Evolutionary conservation across 305 asterid species (phyloP), one percentile per base, ranked within the genome.

Genomic region (Rubia peregrina): DNA sequence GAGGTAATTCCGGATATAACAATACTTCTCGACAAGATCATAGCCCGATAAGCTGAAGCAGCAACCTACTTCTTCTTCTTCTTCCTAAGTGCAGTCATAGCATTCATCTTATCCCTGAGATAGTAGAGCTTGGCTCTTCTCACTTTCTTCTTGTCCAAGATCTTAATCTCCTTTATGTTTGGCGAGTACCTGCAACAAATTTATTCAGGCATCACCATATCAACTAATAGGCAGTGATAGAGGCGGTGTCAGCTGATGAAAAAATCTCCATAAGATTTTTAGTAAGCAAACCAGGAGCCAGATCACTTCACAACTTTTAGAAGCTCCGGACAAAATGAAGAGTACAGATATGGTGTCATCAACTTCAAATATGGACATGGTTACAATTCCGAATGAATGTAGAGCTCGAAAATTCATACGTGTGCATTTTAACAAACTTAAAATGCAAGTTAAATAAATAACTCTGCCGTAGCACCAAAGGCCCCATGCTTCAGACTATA

Each of bases 81-180:
- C 59, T 51, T 51, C 59, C 59, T 94, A 10, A 94, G 90, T 46
- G 97, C 90, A 61, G 89, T 90, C 97, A 88, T 89, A 38, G 97
- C 90, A 61, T 90, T 90, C 97, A 88, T 89, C 78, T 78, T 91
- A 41, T 88, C 95, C 82, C 97, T 85, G 73, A 90, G 95, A 80
- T 89, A 93, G 87, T 93, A 93, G 53, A 93, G 94, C 88, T 90
- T 94, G 78, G 98, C 94, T 51, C 59, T 51, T 51, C 59, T 51
- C 59, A 51, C 59, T 51, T 51, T 51, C 59, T 51, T 51, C 24
- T 51, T 51, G 59, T 51, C 59, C 59, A 51, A 19, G 9, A 51
- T 6, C 59, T 51, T 51, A 0, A 51, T 51, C 59, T 51, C 59
- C 59, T 86, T 93, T 75, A 94, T 81, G 77, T 94, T 94, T 40